Percentiles rank a stretch among this genome's conserved stretches.
Evolutionary conservation across 768 basidiomycete genomes (phyloP).

Genomic region (Neoboletus magnificus): DNA sequence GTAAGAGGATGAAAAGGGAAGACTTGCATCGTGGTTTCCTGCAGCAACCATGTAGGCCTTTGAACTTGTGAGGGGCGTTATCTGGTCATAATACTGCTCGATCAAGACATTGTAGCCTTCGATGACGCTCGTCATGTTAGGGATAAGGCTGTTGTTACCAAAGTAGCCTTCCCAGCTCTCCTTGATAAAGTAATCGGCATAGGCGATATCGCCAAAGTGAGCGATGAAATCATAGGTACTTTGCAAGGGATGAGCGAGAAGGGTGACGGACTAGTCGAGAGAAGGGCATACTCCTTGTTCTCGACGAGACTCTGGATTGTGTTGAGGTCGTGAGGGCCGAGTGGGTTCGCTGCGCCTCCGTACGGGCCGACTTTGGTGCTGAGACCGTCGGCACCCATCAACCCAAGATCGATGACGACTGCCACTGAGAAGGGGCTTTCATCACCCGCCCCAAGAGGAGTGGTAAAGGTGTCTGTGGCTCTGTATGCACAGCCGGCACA

Average conservation of each 20-base stretch:
- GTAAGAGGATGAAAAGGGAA: not conserved
- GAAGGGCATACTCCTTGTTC: conserved; percentile 23
- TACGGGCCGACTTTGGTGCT: conserved; percentile 29
- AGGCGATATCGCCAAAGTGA: conserved; percentile 26
- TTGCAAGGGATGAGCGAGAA: not conserved
- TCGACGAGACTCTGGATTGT: conserved; percentile 30
- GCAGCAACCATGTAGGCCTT: conserved; percentile 27
- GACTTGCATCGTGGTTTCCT: conserved; percentile 26
- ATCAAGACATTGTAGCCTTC: conserved; percentile 25
- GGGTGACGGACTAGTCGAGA: not conserved
- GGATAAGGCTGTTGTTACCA: conserved; percentile 25
- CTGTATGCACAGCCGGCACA: conserved; percentile 28
- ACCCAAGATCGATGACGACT: conserved; percentile 26
- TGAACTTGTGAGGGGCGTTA: conserved; percentile 21
- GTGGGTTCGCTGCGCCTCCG: conserved; percentile 19
- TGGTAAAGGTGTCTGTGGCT: conserved; percentile 23
- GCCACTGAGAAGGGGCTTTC: conserved; percentile 22
- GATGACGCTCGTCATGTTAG: conserved; percentile 22
- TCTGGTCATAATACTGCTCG: conserved; percentile 29
- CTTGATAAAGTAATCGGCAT: conserved; percentile 28
- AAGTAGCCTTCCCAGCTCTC: conserved; percentile 33
- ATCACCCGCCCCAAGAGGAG: conserved; percentile 19
- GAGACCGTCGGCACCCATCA: conserved; percentile 28
- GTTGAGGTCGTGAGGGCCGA: conserved; percentile 27
- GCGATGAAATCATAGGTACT: conserved; percentile 28